Evolutionary conservation across 768 basidiomycete genomes (phyloP).

Genomic region (Lactarius hatsudake): DNA sequence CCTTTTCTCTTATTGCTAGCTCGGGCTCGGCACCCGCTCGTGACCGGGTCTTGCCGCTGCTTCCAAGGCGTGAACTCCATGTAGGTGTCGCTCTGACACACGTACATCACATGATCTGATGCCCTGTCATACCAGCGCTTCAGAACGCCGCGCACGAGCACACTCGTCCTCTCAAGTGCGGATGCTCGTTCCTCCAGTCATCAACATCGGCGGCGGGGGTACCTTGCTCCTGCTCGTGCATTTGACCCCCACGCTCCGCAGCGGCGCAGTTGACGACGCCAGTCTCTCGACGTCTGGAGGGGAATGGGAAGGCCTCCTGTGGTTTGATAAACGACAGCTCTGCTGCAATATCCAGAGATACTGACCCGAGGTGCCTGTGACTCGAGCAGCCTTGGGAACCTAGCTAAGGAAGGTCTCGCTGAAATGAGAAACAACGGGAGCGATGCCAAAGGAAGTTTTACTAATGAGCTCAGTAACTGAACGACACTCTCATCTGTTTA

Average conservation of each 20-base stretch:
- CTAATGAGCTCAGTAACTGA: conserved; percentile 31
- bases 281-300: conserved; percentile 9
- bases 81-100: conserved; percentile 57
- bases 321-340: neutral
- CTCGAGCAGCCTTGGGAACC: conserved; percentile 12
- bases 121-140: conserved; percentile 3
- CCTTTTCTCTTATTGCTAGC: conserved; percentile 27
- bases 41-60: neutral
- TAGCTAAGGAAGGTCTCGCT: neutral
- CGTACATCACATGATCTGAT: conserved; percentile 28
- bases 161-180: conserved; percentile 8
- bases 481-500: too few relatives aligned
- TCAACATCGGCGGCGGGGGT: neutral
- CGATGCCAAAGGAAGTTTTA: conserved; percentile 11
- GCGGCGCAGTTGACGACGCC: conserved; percentile 5
- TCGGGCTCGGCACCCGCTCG: neutral
- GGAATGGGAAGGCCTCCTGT: neutral
- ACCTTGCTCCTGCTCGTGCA: conserved; percentile 18
- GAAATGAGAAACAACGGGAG: conserved; percentile 19
- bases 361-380: neutral
- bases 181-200: neutral
- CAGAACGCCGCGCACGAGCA: neutral
- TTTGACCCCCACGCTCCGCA: conserved; percentile 9
- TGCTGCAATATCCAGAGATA: neutral
- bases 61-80: conserved; percentile 43